Base-by-base conservation (phyloP, 495 filamentous ascomycete species). In the Trichoderma reesei region DNA sequence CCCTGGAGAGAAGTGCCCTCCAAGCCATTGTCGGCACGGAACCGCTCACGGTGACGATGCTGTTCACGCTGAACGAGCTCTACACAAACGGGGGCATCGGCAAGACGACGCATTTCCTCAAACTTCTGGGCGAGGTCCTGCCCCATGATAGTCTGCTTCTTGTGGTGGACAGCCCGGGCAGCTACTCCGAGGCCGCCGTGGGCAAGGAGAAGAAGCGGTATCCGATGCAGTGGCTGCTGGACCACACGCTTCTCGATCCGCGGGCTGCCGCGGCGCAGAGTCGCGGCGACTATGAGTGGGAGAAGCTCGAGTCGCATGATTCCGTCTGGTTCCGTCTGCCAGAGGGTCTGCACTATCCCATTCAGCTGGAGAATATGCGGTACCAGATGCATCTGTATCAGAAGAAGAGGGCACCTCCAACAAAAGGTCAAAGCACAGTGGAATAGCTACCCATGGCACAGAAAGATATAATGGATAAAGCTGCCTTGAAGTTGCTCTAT, bases 41-140 rank as follows among this genome's bases (percentile, higher is more conserved):
- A 26, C 74, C 78, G 1, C 67, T 74, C 3, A 79, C 98, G 0
- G 78, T 94, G 5, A 96, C 94, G 0, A 74, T 97, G 0, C 86
- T 97, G 74, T 98, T 97, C 80, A 96, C 92, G 0, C 83, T 97
- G n/a, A 98, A 97, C 73, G 94, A 98, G 75, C 87, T 98, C 4
- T 97, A 96, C 78, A 80, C 81, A 0, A 80, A 83, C 0, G 81
- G 86, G 10, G 92, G 90, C 3, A 79, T 91, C 63, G 76, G 84
- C 5, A 82, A 84, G 56, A 88, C 93, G 0, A 96, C 93, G 2
- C 74, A 74, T 0, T 85, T 98, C 66, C 78, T 98, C 0, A 79
- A 91, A 1, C 73, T 77, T 1, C 73, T 95, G 3, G 88, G 85
- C 13, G 72, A 81, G 7, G 62, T 77, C 1, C 67, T 88, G 3